Evolutionary conservation across 2,329 filamentous ascomycete genomes (phyloP).

Genomic region (Pseudogymnoascus verrucosus): DNA sequence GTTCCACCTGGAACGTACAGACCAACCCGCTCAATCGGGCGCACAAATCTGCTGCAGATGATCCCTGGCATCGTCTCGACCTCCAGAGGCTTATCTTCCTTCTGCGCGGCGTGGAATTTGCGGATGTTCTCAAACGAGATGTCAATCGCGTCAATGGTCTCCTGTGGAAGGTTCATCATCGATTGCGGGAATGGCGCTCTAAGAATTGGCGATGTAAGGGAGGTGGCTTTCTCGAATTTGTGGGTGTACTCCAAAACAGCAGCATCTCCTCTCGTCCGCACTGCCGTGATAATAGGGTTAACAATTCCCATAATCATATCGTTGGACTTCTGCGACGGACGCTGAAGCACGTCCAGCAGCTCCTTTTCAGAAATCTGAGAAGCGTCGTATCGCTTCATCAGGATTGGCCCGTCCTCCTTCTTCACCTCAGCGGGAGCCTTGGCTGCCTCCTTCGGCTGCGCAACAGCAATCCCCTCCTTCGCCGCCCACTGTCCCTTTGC

Average conservation of each 20-base stretch:
- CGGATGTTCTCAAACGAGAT: conserved; percentile 88
- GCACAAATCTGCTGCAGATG: conserved; percentile 82
- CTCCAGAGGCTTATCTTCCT: conserved; percentile 69
- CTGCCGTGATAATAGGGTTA: conserved; percentile 81
- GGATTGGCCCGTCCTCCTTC: conserved; percentile 50
- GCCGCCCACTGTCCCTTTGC: conserved; percentile 90
- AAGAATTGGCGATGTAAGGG: conserved; percentile 79
- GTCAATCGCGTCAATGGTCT: conserved; percentile 90
- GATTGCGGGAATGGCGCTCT: conserved; percentile 78
- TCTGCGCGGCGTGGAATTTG: conserved; percentile 88
- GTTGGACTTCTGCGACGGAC: conserved; percentile 90
- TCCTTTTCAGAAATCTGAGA: conserved; percentile 53
- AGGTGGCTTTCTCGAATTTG: conserved; percentile 95
- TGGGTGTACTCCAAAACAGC: conserved; percentile 89
- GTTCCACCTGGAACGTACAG: conserved; percentile 94
- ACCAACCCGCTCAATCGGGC: conserved; percentile 92
- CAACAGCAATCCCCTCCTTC: conserved; percentile 58
- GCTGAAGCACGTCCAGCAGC: conserved; percentile 68
- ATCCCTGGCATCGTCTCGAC: conserved; percentile 99
- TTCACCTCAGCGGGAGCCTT: conserved; percentile 41
- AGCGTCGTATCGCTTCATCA: conserved; percentile 74
- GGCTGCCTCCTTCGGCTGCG: conserved; percentile 31
- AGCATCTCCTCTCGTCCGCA: conserved; percentile 75
- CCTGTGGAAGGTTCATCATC: conserved; percentile 75
- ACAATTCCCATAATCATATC: conserved; percentile 89